A percentile compares a stretch with the other conserved stretches of the same genome.
phyloP scores from a whole-genome alignment of 257 asterid genomes.

The Solanum rostratum region DNA sequence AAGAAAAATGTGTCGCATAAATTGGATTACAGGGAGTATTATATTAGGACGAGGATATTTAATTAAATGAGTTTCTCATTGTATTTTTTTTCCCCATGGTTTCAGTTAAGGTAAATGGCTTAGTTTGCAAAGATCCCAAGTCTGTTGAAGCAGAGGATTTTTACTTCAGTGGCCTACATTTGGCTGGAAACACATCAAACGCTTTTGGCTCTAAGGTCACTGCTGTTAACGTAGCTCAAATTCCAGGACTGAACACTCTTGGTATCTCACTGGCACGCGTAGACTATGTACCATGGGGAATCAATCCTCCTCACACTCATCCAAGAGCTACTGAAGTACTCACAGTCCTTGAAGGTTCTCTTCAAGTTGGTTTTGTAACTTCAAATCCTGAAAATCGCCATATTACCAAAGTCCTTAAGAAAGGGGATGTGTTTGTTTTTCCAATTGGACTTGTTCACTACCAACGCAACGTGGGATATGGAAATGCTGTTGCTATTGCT shows the following conservation, averaged over 20 bases:
- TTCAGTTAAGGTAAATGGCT: slow-evolving; percentile 14
- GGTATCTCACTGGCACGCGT: slow-evolving; percentile 11
- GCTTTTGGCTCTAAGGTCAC: slow-evolving; percentile 5
- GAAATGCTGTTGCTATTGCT: neutral
- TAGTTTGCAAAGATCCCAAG: slow-evolving; percentile 13
- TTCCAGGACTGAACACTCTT: slow-evolving; percentile 13
- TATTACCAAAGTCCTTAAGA: neutral
- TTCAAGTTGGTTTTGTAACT: neutral
- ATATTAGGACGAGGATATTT: neutral
- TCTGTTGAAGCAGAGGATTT: slow-evolving; percentile 5
- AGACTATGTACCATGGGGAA: slow-evolving; percentile 1
- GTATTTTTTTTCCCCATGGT: neutral
- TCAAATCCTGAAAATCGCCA: neutral
- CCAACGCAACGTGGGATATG: neutral
- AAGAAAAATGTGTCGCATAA: neutral
- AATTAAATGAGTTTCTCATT: neutral
- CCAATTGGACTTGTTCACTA: slow-evolving; percentile 16
- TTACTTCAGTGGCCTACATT: slow-evolving; percentile 26
- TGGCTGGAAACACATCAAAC: slow-evolving; percentile 22
- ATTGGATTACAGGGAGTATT: neutral
- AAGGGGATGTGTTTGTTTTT: slow-evolving; percentile 9
- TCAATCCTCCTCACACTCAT: neutral
- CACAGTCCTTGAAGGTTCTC: neutral
- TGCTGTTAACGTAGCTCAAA: neutral
- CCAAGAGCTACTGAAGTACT: neutral